Percentiles rank a stretch among this genome's conserved stretches.
Evolutionary conservation across 352 stramenopile genomes (phyloP).

Genomic region (Globisporangium barbulae): DNA sequence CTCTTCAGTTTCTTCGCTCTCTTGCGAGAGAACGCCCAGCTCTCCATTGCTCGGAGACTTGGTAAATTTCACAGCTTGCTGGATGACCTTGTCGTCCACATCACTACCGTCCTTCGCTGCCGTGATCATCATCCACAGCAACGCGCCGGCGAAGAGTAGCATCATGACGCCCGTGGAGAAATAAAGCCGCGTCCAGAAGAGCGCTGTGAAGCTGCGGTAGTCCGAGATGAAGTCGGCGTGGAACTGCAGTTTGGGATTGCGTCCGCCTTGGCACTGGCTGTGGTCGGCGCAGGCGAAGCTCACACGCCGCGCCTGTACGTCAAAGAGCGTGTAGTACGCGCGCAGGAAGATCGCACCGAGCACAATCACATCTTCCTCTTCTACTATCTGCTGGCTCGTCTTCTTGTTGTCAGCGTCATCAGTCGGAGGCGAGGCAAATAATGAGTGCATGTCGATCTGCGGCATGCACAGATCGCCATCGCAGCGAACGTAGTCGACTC

Average conservation of each 20-base stretch:
- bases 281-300: slow-evolving; percentile 38
- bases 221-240: slow-evolving; percentile 15
- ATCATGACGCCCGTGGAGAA: slow-evolving; percentile 31
- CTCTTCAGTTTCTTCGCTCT: neutral
- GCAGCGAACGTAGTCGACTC: slow-evolving; percentile 62
- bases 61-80: slow-evolving; percentile 12
- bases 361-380: slow-evolving; percentile 40
- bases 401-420: slow-evolving; percentile 12
- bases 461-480: slow-evolving; percentile 47
- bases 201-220: slow-evolving; percentile 11
- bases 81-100: slow-evolving; percentile 18
- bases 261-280: slow-evolving; percentile 28
- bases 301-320: slow-evolving; percentile 35
- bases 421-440: slow-evolving; percentile 22
- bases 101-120: slow-evolving; percentile 12
- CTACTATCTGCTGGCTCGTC: neutral
- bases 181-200: slow-evolving; percentile 41
- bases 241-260: slow-evolving; percentile 38
- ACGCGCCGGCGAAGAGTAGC: slow-evolving; percentile 24
- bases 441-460: slow-evolving; percentile 50
- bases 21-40: neutral
- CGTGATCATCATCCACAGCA: slow-evolving; percentile 37
- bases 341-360: slow-evolving; percentile 64
- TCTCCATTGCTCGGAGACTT: neutral
- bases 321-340: slow-evolving; percentile 67